Evolutionary conservation across 805 yeast species (phyloP), one percentile per base, ranked within the genome.

Genomic region (Sungouiella thailandica): DNA sequence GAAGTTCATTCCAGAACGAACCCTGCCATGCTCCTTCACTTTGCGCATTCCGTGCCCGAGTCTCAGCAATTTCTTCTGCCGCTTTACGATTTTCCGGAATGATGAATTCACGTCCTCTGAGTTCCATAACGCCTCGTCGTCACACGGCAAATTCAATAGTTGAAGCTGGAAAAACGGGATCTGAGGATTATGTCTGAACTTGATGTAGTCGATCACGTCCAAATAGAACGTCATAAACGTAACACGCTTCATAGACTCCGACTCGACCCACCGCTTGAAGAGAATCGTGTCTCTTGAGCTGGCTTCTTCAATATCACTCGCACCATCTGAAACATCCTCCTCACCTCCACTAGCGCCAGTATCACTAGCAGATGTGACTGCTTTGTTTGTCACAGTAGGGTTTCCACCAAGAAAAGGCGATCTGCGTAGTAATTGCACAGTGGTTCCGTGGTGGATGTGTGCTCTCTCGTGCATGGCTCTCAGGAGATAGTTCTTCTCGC

Each of bases 391-490:
- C 29, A 46, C 59, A 28, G 53, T 58, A 0, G 87, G 84, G 36
- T 81, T 76, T 0, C 88, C 88, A 10, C 88, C 88, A 22, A 86
- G 57, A 1, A 83, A 73, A 1, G 94, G 86, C 0, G 86, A 76
- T 46, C 95, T 66, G 44, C 94, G 62, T 31, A 86, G 59, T 27
- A 86, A 59, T 55, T 86, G 95, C 25, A 85, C 78, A 0, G 89
- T 78, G 0, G 95, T 82, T 4, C 93, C 95, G 55, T 86, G 96
- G 52, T 87, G 95, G 14, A 87, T 62, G 55, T 82, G 90, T 0
- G 86, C 83, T 30, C 96, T 59, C 58, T 86, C 96, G 53, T 86
- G 96, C 47, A 83, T 57, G 25, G 62, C 60, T 46, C 96, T 62
- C 28, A 75, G 72, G 0, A 86, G 66, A 45, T 82, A 78, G 39